phyloP scores from a whole-genome alignment of 2,329 filamentous ascomycete genomes.

The Exophiala viscosa region DNA sequence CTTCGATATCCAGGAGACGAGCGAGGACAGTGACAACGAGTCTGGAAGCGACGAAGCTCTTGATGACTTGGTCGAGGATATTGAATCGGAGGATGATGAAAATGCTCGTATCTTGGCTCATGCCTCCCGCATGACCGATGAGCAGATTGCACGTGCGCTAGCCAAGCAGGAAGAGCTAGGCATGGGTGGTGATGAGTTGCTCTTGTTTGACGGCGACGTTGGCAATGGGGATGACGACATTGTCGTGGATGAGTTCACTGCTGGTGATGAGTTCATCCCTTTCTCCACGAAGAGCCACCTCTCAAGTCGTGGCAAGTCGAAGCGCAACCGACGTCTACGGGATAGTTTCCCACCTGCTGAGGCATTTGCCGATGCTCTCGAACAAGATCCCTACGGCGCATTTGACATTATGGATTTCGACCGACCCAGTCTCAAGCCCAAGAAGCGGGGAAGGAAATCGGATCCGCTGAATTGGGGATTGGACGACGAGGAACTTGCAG shows the following conservation, averaged over 20 bases:
- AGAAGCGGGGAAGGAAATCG: slow-evolving; percentile 59
- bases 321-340: slow-evolving; percentile 27
- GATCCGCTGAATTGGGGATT: slow-evolving; percentile 53
- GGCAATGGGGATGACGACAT: slow-evolving; percentile 37
- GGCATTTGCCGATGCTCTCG: slow-evolving; percentile 56
- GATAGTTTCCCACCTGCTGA: slow-evolving; percentile 52
- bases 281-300: slow-evolving; percentile 26
- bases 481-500: slow-evolving; percentile 63
- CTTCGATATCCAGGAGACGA: slow-evolving; percentile 23
- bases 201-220: slow-evolving; percentile 54
- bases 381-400: slow-evolving; percentile 61
- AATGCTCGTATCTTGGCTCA: slow-evolving; percentile 36
- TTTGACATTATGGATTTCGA: slow-evolving; percentile 86
- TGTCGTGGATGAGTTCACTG: slow-evolving; percentile 26
- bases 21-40: slow-evolving; percentile 33
- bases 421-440: slow-evolving; percentile 62
- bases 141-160: slow-evolving; percentile 59
- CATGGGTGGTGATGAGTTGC: slow-evolving; percentile 55
- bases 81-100: slow-evolving; percentile 38
- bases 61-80: slow-evolving; percentile 36
- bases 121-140: slow-evolving; percentile 51
- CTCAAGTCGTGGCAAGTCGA: slow-evolving; percentile 26
- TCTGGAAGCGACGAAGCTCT: slow-evolving; percentile 33
- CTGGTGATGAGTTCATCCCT: slow-evolving; percentile 20
- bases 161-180: slow-evolving; percentile 63